Evolutionary conservation across 345 rosid species (phyloP).

Genomic region (Punica granatum): DNA sequence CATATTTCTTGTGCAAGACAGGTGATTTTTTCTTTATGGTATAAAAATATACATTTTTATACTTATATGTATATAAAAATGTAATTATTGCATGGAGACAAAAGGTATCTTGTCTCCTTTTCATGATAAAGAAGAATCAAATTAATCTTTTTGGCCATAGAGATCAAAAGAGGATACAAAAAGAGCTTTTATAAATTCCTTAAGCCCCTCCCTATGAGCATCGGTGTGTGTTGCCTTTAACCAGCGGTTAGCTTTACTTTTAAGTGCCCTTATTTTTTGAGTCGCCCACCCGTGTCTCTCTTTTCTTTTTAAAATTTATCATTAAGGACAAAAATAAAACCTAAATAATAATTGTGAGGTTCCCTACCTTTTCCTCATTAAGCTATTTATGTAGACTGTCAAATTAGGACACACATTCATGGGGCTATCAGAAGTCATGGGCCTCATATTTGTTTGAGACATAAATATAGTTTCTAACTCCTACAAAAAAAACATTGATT

Average conservation of each 20-base stretch:
- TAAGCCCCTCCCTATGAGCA: background rate
- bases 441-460: background rate
- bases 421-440: background rate
- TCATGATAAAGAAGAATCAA: background rate
- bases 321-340: background rate
- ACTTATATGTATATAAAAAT: too few relatives aligned
- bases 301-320: too few relatives aligned
- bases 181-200: background rate
- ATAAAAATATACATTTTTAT: too few relatives aligned
- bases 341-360: background rate
- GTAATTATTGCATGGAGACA: background rate
- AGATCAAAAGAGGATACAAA: background rate
- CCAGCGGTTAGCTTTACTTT: background rate
- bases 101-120: background rate
- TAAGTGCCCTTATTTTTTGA: background rate
- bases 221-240: constrained; percentile 1
- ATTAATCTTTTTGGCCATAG: background rate
- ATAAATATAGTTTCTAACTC: background rate
- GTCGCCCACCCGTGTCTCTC: background rate
- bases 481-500: background rate
- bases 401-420: background rate
- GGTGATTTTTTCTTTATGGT: too few relatives aligned
- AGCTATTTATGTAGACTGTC: too few relatives aligned
- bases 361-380: background rate
- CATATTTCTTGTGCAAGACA: too few relatives aligned